A percentile compares a stretch with the other conserved stretches of the same genome.
phyloP scores from a whole-genome alignment of 192 early-diverging fungal genomes.

The Pecoramyces ruminantium region DNA sequence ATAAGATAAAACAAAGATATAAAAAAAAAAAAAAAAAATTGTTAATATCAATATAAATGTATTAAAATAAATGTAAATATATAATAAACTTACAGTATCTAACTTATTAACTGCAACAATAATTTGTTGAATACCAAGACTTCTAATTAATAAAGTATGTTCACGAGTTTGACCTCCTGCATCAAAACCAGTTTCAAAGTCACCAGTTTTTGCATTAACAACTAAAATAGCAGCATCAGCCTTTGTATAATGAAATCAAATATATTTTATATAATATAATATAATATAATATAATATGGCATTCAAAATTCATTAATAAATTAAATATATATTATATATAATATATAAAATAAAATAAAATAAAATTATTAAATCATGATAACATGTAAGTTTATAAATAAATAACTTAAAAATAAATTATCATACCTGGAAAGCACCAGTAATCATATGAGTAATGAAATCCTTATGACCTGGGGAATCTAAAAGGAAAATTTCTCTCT shows the following conservation, averaged over 20 bases:
- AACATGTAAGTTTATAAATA: no score
- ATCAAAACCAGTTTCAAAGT: constrained; percentile 92
- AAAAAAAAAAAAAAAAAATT: no score
- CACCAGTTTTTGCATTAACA: constrained; percentile 70
- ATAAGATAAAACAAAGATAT: no score
- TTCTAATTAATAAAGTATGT: constrained; percentile 78
- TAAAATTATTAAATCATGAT: no score
- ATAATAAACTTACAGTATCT: constrained; percentile 51
- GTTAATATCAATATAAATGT: no score
- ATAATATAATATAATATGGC: constrained; percentile 1
- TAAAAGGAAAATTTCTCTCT: constrained; percentile 66
- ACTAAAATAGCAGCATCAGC: constrained; percentile 93
- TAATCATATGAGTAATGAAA: constrained; percentile 99
- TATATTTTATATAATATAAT: background rate
- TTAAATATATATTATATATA: no score
- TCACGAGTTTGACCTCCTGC: constrained; percentile 89
- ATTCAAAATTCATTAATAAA: no score
- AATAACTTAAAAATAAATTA: no score
- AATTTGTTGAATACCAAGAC: constrained; percentile 80
- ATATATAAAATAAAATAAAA: no score
- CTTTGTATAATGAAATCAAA: constrained; percentile 8
- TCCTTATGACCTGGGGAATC: constrained; percentile 96
- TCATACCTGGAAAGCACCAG: constrained; percentile 62
- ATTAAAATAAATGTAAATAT: no score
- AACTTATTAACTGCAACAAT: constrained; percentile 93